Base-by-base conservation (phyloP, 2,329 filamentous ascomycete species). In the Ustilaginoidea virens region DNA sequence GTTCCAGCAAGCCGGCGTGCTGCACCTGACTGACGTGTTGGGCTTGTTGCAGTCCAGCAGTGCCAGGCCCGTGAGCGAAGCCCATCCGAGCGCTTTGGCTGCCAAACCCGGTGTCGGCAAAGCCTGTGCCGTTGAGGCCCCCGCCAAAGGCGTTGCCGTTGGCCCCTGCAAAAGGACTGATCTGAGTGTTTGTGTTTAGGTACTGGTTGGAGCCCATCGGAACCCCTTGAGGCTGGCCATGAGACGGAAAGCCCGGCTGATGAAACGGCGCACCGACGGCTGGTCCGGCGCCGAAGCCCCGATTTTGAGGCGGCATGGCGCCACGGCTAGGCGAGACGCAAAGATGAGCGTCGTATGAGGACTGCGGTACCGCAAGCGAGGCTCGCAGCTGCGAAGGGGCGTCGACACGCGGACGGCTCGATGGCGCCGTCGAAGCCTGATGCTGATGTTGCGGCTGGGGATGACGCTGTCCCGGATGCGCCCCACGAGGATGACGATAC, bases 51-150 rank as follows among this genome's bases (percentile, higher is more conserved):
- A 69, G 45, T 52, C 63, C 37, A 5, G 37, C 51, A 60, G 78
- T n/a, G n/a, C n/a, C 51, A 8, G 75, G 79, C 25, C 38, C 52
- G 47, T 87, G 76, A 33, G 78, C 71, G 49, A 94, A 94, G 5
- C 82, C 77, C 67, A 90, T 80, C 46, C 87, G 74, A 34, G 82
- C 83, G 37, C 81, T 83, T 52, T 92, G 82, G 51, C 82, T 87
- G 18, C 76, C 82, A 29, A 93, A 69, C 1, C 83, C 82, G 13
- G 80, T 78, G 33, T 69, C 64, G 28, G 63, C 66, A 37, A 74
- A 74, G 7, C 67, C 68, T 40, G 63, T 68, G 32, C 56, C 69
- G 39, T 60, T 63, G 56, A 65, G 60, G 33, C 64, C 68, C 37
- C 65, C 67, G 28, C 66, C 67, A 38, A 80, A 63, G 7, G 61